A percentile compares a stretch with the other conserved stretches of the same genome.
Conservation (phyloP, 176 grass and related monocot genomes). For the Melocanna baccifera region DNA sequence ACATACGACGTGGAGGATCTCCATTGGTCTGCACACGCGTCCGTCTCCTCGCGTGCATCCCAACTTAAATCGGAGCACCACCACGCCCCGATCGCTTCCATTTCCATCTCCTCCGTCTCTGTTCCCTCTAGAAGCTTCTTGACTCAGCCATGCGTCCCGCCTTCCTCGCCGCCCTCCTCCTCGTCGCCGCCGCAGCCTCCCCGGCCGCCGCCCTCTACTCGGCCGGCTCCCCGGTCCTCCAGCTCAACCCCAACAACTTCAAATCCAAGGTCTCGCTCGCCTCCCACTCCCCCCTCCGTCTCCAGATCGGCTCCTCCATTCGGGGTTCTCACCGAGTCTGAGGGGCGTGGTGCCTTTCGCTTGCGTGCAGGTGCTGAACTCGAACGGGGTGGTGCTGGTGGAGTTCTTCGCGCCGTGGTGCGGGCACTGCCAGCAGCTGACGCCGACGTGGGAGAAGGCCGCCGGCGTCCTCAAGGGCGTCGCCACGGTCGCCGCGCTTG, state of each 20-base stretch:
- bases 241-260: conserved; percentile 91
- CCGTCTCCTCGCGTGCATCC: neutral
- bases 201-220: conserved; percentile 75
- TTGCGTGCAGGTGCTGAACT: conserved; percentile 66
- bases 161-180: conserved; percentile 37
- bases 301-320: conserved; percentile 38
- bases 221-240: conserved; percentile 78
- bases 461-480: conserved; percentile 92
- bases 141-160: conserved; percentile 46
- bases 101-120: neutral
- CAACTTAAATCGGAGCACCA: conserved; percentile 36
- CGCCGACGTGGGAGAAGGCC: conserved; percentile 84
- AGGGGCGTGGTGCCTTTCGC: neutral
- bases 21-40: conserved; percentile 77
- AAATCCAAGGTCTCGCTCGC: conserved; percentile 70
- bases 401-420: conserved; percentile 99
- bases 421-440: conserved; percentile 93
- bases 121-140: conserved; percentile 47
- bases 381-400: conserved; percentile 91
- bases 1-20: conserved; percentile 29
- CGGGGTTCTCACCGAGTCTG: neutral
- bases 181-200: conserved; percentile 24
- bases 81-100: neutral
- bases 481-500: conserved; percentile 76
- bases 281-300: neutral